These are phyloP conservation scores for Penicillium sp. DNA, from an alignment of 2,329 filamentous ascomycete species.

Conservation along the genomic window DNA sequence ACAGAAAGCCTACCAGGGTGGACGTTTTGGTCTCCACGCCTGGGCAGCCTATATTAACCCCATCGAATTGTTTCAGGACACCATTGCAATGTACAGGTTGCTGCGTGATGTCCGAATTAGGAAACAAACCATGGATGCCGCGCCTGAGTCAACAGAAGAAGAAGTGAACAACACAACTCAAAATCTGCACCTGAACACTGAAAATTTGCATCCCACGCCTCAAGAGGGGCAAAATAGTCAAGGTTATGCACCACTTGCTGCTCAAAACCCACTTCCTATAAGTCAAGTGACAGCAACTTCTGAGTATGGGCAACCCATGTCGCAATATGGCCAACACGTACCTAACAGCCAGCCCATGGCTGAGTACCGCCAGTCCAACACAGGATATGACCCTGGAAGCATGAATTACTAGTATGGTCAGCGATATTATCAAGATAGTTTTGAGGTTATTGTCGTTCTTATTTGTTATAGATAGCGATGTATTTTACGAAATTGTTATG, in stretches of 20 bases:
- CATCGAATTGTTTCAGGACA: neutral
- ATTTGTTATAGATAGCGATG: neutral
- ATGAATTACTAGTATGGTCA: neutral
- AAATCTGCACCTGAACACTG: neutral
- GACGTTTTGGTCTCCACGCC: neutral
- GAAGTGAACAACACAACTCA: neutral
- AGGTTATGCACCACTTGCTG: neutral
- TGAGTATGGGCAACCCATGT: neutral
- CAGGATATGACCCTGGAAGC: neutral
- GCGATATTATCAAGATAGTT: neutral
- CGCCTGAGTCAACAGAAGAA: neutral
- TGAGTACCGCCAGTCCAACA: neutral
- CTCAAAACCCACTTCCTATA: neutral
- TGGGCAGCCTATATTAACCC: too few relatives aligned
- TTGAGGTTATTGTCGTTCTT: neutral
- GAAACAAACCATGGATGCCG: neutral
- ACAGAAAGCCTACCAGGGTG: neutral
- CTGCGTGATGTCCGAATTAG: neutral
- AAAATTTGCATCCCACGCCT: neutral
- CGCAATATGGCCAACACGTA: too few relatives aligned
- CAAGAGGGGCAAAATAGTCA: neutral
- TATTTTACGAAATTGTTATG: neutral
- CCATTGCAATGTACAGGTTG: slow-evolving; percentile 2
- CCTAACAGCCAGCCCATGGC: neutral
- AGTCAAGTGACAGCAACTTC: neutral